Evolutionary conservation across 192 early-diverging fungal species (phyloP).

Genomic region (Kappamyces sp.): DNA sequence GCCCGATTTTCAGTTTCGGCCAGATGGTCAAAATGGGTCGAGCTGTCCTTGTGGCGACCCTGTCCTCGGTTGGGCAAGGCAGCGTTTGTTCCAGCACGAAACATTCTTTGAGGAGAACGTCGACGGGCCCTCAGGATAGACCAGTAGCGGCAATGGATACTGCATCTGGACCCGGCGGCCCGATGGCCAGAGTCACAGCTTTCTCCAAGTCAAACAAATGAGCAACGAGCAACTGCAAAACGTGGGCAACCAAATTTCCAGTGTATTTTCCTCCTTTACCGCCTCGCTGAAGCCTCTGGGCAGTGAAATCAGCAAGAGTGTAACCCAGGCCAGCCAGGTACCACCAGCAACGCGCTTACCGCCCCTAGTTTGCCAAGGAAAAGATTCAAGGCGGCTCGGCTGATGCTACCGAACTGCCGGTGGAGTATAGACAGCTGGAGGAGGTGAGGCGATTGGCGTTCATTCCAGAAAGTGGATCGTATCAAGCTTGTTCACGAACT

Average conservation of each 20-base stretch:
- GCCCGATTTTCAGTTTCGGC: no score
- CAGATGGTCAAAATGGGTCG: no score
- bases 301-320: slow-evolving; percentile 24
- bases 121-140: no score
- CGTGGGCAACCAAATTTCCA: slow-evolving; percentile 14
- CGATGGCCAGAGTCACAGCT: no score
- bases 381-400: slow-evolving; percentile 63
- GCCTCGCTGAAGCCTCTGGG: slow-evolving; percentile 41
- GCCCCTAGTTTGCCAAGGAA: slow-evolving; percentile 78
- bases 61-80: no score
- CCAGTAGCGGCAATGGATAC: no score
- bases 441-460: slow-evolving; percentile 43
- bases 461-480: slow-evolving; percentile 66
- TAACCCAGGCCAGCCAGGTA: not conserved
- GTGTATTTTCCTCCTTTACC: slow-evolving; percentile 26
- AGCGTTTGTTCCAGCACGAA: no score
- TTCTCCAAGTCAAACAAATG: no score
- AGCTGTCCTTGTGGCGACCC: no score
- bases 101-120: no score
- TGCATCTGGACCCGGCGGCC: no score
- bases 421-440: slow-evolving; percentile 89
- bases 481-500: slow-evolving; percentile 61
- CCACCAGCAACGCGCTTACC: not conserved
- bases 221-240: no score
- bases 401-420: slow-evolving; percentile 88